These are phyloP conservation scores for Chlorella sp. DNA, from an alignment of 139 green algal genomes.

Conservation along the genomic window DNA sequence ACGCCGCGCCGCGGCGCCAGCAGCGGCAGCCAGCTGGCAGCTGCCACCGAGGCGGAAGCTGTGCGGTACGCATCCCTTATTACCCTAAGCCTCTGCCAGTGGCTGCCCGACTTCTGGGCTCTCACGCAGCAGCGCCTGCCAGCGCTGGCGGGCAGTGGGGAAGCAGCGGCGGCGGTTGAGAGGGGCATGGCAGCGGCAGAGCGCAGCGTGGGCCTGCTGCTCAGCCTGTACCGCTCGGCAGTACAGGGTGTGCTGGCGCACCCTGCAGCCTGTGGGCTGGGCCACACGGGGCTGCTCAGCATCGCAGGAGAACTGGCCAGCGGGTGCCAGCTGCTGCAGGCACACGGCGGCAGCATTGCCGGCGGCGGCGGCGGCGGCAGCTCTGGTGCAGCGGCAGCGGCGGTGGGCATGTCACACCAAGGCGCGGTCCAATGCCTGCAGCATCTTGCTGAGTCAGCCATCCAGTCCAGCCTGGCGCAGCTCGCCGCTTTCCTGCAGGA, in stretches of 20 bases:
- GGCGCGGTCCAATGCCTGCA: conserved; percentile 12
- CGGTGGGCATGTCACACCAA: background rate
- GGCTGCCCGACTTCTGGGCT: conserved; percentile 22
- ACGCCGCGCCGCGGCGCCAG: background rate
- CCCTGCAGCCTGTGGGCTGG: background rate
- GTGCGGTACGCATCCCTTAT: background rate
- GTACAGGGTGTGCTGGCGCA: background rate
- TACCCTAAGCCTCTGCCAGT: background rate
- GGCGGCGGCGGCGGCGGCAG: background rate
- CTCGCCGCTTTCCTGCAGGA: background rate
- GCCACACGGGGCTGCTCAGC: conserved; percentile 13
- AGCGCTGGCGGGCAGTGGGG: background rate
- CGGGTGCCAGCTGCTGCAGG: conserved; percentile 6
- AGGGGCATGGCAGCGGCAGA: background rate
- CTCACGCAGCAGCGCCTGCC: conserved; percentile 27
- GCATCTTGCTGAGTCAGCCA: conserved; percentile 30
- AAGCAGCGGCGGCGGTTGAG: conserved; percentile 4
- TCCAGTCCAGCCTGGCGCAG: conserved; percentile 23
- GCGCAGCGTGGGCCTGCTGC: background rate
- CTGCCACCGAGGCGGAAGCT: background rate
- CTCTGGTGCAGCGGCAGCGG: background rate
- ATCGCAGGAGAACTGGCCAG: background rate
- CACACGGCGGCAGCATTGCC: background rate
- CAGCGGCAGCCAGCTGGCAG: background rate
- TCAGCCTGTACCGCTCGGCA: conserved; percentile 1